A percentile compares a stretch with the other conserved stretches of the same genome.
Evolutionary conservation across 345 rosid genomes (phyloP).

Genomic region (Eucalyptus tenuipes): DNA sequence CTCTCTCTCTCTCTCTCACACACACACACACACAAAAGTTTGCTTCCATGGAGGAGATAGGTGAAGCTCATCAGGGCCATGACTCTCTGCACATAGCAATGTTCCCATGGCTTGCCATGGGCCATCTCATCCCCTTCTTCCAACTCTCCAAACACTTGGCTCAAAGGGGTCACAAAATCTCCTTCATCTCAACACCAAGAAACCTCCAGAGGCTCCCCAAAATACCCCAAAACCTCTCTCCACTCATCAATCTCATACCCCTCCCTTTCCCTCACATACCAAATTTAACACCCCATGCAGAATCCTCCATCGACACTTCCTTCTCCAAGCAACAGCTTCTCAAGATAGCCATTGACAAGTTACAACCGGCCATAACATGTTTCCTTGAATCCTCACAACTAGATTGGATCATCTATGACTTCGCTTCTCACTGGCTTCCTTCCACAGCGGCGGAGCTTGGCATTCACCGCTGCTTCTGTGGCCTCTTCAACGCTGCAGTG

Average conservation of each 20-base stretch:
- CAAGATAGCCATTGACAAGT: background rate
- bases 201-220: slow-evolving; percentile 1
- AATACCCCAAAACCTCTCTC: background rate
- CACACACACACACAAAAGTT: background rate
- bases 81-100: background rate
- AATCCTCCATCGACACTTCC: background rate
- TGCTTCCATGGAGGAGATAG: background rate
- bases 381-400: background rate
- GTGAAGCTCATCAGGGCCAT: background rate
- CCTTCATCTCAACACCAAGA: background rate
- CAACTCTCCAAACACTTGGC: background rate
- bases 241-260: background rate
- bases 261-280: background rate
- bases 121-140: slow-evolving; percentile 1
- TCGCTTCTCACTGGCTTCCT: slow-evolving; percentile 18
- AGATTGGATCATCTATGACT: slow-evolving; percentile 24
- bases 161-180: background rate
- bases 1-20: background rate
- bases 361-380: background rate
- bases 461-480: slow-evolving; percentile 2
- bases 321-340: background rate
- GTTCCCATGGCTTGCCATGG: slow-evolving; percentile 8
- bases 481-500: background rate
- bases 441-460: background rate
- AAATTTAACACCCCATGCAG: background rate